phyloP scores from a whole-genome alignment of 139 green algal species.

The Eudorina sp. region DNA sequence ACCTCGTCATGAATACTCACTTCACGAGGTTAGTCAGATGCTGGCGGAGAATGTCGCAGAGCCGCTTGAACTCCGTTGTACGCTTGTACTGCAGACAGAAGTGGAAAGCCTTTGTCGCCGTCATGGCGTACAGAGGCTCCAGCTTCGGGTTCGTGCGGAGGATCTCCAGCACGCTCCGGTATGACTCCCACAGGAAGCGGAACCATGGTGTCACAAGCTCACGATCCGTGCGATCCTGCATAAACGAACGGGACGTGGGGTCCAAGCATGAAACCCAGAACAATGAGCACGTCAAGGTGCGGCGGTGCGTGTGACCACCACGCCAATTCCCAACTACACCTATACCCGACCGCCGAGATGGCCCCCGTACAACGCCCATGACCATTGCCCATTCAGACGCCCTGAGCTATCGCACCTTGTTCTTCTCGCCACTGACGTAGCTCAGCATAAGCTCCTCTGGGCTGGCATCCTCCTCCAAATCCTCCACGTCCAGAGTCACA shows the following conservation, averaged over 20 bases:
- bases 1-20: constrained; percentile 52
- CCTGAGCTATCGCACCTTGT: constrained; percentile 80
- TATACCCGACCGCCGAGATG: no score
- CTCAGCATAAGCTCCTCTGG: constrained; percentile 98
- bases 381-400: no score
- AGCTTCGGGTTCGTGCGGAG: constrained; percentile 98
- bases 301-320: no score
- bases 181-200: constrained; percentile 99
- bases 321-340: no score
- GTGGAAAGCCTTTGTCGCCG: constrained; percentile 80
- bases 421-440: constrained; percentile 96
- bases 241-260: no score
- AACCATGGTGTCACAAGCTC: constrained; percentile 99
- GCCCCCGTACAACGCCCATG: no score
- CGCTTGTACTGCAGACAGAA: constrained; percentile 99
- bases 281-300: no score
- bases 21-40: constrained; percentile 97
- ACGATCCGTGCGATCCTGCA: constrained; percentile 93
- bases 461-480: constrained; percentile 95
- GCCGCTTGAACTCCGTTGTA: constrained; percentile 96
- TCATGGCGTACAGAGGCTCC: constrained; percentile 96
- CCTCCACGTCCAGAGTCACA: constrained; percentile 86
- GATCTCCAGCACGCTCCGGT: constrained; percentile 96
- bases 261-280: no score
- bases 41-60: constrained; percentile 99